Conservation (phyloP, 331 rosid species). For the Quercus lobata region DNA sequence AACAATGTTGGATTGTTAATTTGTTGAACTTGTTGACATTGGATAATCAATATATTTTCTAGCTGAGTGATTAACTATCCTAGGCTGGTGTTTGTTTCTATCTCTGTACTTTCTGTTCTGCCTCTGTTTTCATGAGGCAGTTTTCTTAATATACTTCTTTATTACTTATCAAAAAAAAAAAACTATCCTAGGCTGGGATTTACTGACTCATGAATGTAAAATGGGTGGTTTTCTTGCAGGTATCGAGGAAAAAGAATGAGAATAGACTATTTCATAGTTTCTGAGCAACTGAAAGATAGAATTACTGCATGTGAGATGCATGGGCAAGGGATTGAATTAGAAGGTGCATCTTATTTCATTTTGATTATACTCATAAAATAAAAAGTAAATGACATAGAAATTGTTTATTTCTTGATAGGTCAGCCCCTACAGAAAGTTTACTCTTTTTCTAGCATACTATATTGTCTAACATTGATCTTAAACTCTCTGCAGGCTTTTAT, state of each 20-base stretch:
- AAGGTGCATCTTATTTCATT: conserved; percentile 43
- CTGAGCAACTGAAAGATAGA: conserved; percentile 63
- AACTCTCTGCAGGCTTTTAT: conserved; percentile 61
- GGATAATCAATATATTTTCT: not conserved
- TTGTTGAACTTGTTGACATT: not conserved
- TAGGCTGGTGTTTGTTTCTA: no score
- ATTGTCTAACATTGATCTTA: conserved; percentile 16
- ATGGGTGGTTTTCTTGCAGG: conserved; percentile 47
- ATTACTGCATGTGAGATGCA: conserved; percentile 78
- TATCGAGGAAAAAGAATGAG: conserved; percentile 98
- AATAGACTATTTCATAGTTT: conserved; percentile 77
- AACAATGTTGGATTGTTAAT: not conserved
- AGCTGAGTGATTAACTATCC: conserved; percentile 12
- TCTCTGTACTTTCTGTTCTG: no score
- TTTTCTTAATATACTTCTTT: no score
- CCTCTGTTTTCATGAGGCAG: no score
- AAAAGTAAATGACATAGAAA: not conserved
- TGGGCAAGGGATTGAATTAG: conserved; percentile 82
- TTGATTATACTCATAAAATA: not conserved
- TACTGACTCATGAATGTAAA: conserved; percentile 7
- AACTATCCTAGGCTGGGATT: conserved; percentile 13
- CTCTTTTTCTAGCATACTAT: not conserved
- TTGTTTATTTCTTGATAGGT: not conserved
- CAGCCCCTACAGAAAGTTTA: not conserved
- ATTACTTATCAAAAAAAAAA: no score